A percentile compares a stretch with the other conserved stretches of the same genome.
Conservation (phyloP, 148 eudicot species). For the Linanthus parryae region DNA sequence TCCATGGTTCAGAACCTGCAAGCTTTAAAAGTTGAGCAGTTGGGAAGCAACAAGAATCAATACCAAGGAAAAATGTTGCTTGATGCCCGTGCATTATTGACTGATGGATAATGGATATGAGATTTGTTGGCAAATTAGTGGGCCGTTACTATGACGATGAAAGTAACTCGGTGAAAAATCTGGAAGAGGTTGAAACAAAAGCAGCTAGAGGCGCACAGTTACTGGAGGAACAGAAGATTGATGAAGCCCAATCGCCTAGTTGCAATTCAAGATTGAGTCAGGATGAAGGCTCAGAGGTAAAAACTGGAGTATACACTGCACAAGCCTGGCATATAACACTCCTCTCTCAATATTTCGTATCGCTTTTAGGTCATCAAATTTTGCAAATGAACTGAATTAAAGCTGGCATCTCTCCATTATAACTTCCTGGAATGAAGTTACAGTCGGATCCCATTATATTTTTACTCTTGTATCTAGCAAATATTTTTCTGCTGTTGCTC, state of each 20-base stretch:
- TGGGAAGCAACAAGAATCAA: too few relatives aligned
- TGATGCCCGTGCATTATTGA: slow-evolving; percentile 1
- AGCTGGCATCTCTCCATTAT: too few relatives aligned
- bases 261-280: slow-evolving; percentile 97
- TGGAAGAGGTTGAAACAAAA: slow-evolving; percentile 92
- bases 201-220: slow-evolving; percentile 93
- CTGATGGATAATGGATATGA: slow-evolving; percentile 17
- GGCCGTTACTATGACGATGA: slow-evolving; percentile 74
- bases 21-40: too few relatives aligned
- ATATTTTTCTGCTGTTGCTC: slow-evolving; percentile 3
- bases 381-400: neutral
- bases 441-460: neutral
- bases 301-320: too few relatives aligned
- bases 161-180: slow-evolving; percentile 73
- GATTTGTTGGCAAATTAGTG: slow-evolving; percentile 69
- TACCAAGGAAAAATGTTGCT: neutral
- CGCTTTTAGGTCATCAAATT: neutral
- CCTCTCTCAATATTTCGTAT: neutral
- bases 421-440: too few relatives aligned
- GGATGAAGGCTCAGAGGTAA: slow-evolving; percentile 91
- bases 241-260: slow-evolving; percentile 63
- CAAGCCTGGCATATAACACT: slow-evolving; percentile 1
- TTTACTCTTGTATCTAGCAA: too few relatives aligned
- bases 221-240: slow-evolving; percentile 74
- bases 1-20: too few relatives aligned